Conservation (phyloP, 2,329 filamentous ascomycete genomes). For the Triangularia setosa region DNA sequence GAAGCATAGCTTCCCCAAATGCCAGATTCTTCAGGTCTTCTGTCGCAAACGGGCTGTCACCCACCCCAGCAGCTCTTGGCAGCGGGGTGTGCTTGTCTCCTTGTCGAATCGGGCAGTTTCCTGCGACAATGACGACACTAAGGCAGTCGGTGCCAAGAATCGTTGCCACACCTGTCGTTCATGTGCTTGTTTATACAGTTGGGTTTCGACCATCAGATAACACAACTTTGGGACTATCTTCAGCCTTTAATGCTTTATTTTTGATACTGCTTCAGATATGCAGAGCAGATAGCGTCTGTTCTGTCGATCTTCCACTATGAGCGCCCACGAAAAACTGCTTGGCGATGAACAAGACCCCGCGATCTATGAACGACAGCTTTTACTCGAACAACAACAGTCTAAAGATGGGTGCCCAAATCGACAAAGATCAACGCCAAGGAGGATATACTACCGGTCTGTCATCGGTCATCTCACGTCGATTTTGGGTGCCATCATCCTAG, state of each 20-base stretch:
- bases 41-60: background rate
- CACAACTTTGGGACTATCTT: background rate
- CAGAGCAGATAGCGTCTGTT: background rate
- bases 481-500: background rate
- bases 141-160: background rate
- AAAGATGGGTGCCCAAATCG: background rate
- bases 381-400: background rate
- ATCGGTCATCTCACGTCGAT: background rate
- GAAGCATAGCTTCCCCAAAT: background rate
- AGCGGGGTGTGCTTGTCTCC: background rate
- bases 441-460: background rate
- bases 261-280: background rate
- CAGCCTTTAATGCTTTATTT: background rate
- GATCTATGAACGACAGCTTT: background rate
- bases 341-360: background rate
- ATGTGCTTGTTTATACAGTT: background rate
- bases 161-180: background rate
- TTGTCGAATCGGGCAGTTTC: slow-evolving; percentile 17
- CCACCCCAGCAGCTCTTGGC: slow-evolving; percentile 10
- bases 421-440: background rate
- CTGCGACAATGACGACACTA: slow-evolving; percentile 8
- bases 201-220: background rate
- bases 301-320: background rate
- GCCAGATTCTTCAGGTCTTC: background rate
- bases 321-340: background rate